Conservation (phyloP, 2,329 filamentous ascomycete species). For the Dothidotthia symphoricarpi region DNA sequence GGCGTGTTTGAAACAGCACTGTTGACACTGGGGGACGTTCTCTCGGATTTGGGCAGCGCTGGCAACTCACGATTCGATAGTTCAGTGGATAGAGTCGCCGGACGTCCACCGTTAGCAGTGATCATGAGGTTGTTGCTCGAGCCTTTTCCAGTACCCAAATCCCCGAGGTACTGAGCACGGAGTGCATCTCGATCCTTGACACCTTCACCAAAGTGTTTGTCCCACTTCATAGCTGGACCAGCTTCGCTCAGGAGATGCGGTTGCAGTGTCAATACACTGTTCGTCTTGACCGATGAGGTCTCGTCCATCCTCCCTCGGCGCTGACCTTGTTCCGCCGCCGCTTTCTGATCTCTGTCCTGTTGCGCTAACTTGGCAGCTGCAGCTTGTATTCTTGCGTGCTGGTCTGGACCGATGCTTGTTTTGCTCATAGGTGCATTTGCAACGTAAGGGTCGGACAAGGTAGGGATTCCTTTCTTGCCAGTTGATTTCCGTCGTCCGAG, state of each 20-base stretch:
- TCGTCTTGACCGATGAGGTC: constrained; percentile 68
- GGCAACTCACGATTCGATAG: constrained; percentile 44
- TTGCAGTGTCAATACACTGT: constrained; percentile 85
- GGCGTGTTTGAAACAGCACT: constrained; percentile 32
- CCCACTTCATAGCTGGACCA: constrained; percentile 94
- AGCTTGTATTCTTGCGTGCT: constrained; percentile 88
- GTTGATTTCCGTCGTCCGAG: constrained; percentile 56
- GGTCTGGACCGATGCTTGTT: constrained; percentile 81
- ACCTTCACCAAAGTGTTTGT: constrained; percentile 91
- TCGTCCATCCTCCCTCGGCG: constrained; percentile 57
- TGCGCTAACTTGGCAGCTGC: constrained; percentile 82
- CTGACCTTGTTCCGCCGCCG: constrained; percentile 50
- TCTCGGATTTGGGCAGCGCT: constrained; percentile 40
- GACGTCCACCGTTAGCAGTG: constrained; percentile 30
- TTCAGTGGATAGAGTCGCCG: constrained; percentile 25
- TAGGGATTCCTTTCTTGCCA: constrained; percentile 42
- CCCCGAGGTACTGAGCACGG: constrained; percentile 79
- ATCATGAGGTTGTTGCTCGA: constrained; percentile 47
- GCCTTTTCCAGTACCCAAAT: constrained; percentile 70
- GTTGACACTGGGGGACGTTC: constrained; percentile 16
- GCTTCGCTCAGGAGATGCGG: constrained; percentile 81
- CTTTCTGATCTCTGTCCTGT: constrained; percentile 61
- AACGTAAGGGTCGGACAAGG: constrained; percentile 54
- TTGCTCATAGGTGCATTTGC: constrained; percentile 64
- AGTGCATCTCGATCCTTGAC: constrained; percentile 83